phyloP scores from a whole-genome alignment of 2,329 filamentous ascomycete species.

The Metarhizium album region DNA sequence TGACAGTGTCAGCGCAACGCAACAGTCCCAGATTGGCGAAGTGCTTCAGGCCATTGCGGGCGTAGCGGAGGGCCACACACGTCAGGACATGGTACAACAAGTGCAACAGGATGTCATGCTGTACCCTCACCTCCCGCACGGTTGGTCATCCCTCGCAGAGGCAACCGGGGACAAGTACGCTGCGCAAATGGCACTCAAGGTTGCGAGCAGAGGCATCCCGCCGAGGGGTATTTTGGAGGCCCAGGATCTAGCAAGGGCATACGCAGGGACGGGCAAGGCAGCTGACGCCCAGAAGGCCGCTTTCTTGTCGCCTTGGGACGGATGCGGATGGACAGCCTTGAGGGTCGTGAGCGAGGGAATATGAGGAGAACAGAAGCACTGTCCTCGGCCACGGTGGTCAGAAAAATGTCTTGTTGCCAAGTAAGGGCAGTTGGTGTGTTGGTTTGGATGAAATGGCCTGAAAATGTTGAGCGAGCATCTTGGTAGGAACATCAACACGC shows the following conservation, averaged over 20 bases:
- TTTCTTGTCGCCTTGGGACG: constrained; percentile 71
- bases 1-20: constrained; percentile 47
- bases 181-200: constrained; percentile 70
- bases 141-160: constrained; percentile 68
- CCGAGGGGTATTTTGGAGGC: constrained; percentile 60
- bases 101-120: constrained; percentile 71
- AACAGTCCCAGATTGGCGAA: constrained; percentile 61
- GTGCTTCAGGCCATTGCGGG: constrained; percentile 65
- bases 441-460: background rate
- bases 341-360: constrained; percentile 18
- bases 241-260: constrained; percentile 59
- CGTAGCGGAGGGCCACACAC: constrained; percentile 36
- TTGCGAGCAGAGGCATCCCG: constrained; percentile 64
- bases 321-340: constrained; percentile 53
- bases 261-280: constrained; percentile 59
- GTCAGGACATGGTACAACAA: constrained; percentile 47
- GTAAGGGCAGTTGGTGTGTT: background rate
- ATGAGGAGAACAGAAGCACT: background rate
- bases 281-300: constrained; percentile 68
- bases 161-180: constrained; percentile 41
- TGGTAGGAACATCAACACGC: background rate
- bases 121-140: constrained; percentile 64
- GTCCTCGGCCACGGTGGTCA: background rate
- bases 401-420: background rate
- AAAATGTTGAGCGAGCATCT: background rate